Conservation (phyloP, 108 stramenopile species). For the Bacterosira constricta region DNA sequence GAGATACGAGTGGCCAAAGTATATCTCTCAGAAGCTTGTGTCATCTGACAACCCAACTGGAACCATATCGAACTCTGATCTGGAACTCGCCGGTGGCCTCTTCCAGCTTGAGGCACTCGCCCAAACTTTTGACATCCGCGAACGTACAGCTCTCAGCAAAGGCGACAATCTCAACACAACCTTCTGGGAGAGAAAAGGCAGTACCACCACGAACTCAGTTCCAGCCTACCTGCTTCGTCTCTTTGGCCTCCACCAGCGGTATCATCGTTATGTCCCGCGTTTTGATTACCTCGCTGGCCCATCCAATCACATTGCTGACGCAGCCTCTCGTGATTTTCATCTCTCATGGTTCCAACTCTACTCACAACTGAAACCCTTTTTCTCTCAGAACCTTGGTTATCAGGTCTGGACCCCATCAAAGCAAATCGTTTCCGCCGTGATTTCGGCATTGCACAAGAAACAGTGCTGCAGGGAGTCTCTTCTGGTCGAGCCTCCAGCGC, state of each 20-base stretch:
- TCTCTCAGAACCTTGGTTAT: conserved; percentile 26
- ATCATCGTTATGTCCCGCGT: conserved; percentile 21
- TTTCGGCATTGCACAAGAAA: conserved; percentile 19
- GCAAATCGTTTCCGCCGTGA: conserved; percentile 29
- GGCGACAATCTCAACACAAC: conserved; percentile 50
- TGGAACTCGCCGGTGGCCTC: conserved; percentile 46
- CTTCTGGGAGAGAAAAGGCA: conserved; percentile 47
- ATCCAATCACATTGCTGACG: conserved; percentile 1
- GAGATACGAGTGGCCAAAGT: conserved; percentile 25
- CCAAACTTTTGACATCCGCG: conserved; percentile 24
- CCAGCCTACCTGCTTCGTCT: conserved; percentile 31
- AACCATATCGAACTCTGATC: conserved; percentile 45
- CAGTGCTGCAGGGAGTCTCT: conserved; percentile 27
- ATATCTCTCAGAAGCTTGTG: conserved; percentile 4
- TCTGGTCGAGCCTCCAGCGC: conserved; percentile 19
- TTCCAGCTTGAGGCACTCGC: conserved; percentile 50
- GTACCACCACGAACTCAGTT: conserved; percentile 25
- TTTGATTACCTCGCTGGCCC: conserved; percentile 20
- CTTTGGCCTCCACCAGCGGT: conserved; percentile 47
- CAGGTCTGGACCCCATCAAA: neutral
- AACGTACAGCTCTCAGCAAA: conserved; percentile 26
- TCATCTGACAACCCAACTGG: conserved; percentile 27
- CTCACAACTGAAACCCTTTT: no score
- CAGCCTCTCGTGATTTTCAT: neutral
- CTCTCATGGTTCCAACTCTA: neutral